Percentiles rank a stretch among this genome's conserved stretches.
These are phyloP conservation scores for Talaromyces marneffei DNA, from an alignment of 2,329 filamentous ascomycete genomes.

Conservation along the genomic window DNA sequence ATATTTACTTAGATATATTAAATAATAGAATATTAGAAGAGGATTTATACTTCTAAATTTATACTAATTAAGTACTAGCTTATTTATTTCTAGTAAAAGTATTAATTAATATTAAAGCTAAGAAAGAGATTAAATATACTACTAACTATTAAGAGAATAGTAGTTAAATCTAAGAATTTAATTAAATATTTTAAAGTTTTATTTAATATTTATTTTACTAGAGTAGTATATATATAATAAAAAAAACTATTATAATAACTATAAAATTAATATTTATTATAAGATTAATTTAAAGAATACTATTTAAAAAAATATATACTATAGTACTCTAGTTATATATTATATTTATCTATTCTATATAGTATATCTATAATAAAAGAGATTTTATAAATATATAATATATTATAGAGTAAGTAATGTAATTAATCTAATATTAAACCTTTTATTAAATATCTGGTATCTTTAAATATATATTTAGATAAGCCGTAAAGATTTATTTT, in stretches of 20 bases:
- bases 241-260: neutral
- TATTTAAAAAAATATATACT: neutral
- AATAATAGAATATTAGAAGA: too few species aligned
- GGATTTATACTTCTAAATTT: too few species aligned
- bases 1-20: too few species aligned
- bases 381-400: neutral
- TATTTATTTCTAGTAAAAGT: too few species aligned
- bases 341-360: neutral
- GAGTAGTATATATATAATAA: neutral
- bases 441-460: too few species aligned
- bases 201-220: neutral
- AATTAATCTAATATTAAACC: too few species aligned
- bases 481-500: too few species aligned
- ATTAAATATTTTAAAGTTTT: neutral
- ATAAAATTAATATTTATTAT: neutral
- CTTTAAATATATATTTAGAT: too few species aligned
- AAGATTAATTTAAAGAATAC: neutral
- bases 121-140: too few species aligned
- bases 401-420: too few species aligned
- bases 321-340: neutral
- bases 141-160: neutral
- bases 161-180: neutral
- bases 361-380: neutral
- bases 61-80: too few species aligned
- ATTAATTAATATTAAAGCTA: too few species aligned